Conservation (phyloP, 495 filamentous ascomycete genomes). For the Penicillium alfredii region DNA sequence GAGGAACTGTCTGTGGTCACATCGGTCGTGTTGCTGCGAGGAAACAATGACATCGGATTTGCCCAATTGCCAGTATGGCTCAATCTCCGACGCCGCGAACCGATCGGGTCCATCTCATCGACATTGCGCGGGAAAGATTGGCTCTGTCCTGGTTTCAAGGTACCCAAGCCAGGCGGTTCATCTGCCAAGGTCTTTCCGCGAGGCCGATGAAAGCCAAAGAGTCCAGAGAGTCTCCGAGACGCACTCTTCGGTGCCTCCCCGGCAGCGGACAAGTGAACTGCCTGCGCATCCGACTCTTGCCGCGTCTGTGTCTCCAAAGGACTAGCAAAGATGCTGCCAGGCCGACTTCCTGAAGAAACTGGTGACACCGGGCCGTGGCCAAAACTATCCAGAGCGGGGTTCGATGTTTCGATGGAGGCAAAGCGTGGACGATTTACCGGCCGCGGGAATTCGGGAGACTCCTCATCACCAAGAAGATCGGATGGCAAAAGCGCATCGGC, state of each 20-base stretch:
- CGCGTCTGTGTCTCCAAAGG: conserved; percentile 61
- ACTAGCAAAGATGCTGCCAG: conserved; percentile 60
- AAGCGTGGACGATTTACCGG: conserved; percentile 36
- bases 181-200: conserved; percentile 66
- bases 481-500: conserved; percentile 73
- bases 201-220: conserved; percentile 65
- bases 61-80: conserved; percentile 59
- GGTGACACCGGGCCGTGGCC: conserved; percentile 63
- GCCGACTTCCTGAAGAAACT: conserved; percentile 57
- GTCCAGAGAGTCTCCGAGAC: conserved; percentile 48
- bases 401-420: conserved; percentile 32
- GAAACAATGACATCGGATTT: conserved; percentile 50
- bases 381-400: conserved; percentile 29
- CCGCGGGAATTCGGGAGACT: conserved; percentile 49
- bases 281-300: conserved; percentile 30
- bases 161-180: conserved; percentile 63
- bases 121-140: conserved; percentile 73
- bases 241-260: conserved; percentile 45
- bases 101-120: conserved; percentile 63
- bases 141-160: conserved; percentile 69
- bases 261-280: conserved; percentile 29
- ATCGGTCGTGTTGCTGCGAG: conserved; percentile 37
- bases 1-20: conserved; percentile 41
- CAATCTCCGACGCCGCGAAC: conserved; percentile 57
- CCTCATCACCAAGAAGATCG: conserved; percentile 73